Base-by-base conservation (phyloP, 768 basidiomycete genomes). In the Psilocybe sp. region DNA sequence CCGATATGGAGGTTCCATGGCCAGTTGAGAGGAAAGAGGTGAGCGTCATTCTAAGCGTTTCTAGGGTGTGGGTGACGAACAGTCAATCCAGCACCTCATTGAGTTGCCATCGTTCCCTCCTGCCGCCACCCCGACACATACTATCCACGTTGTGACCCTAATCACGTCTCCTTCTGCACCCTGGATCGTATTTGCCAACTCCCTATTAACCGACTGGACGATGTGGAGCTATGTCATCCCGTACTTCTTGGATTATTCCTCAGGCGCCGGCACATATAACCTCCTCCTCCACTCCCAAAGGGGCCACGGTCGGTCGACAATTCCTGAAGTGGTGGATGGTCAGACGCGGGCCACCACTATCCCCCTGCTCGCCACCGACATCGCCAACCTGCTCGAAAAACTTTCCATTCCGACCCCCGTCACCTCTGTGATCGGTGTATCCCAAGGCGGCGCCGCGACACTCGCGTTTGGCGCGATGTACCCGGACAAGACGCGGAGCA, bases 121-220 rank as follows among this genome's bases (percentile, higher is more conserved):
- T 13, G 38, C 53, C 9, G 32, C 42, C 7, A 52, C 49, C 13
- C 40, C 60, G 11, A 63, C 61, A 0, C 72, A 73, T 47, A 65
- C 51, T 5, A 66, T 79, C 28, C 75, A 78, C 49, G 70, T 72
- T 5, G 56, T 74, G 12, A 78, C 76, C 2, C 59, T 78, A 7
- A 67, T 60, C 14, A 60, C 64, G 4, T 66, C 70, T 15, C 68
- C 67, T 11, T 59, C 63, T n/a, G 71, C 74, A 1, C 75, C 75
- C 5, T 81, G 78, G 78, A 51, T 81, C 20, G 75, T 77, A 1
- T 73, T 80, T 42, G 65, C 74, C 36, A 80, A 81, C 50, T 76
- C 77, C 10, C 69, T 81, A 1, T 61, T 78, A 5, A 81, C 80
- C 4, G 66, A 75, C 52, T 66, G 66, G 52, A 61, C 63, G 7